Evolutionary conservation across 108 stramenopile species (phyloP).

Genomic region (Aurantiochytrium sp.): DNA sequence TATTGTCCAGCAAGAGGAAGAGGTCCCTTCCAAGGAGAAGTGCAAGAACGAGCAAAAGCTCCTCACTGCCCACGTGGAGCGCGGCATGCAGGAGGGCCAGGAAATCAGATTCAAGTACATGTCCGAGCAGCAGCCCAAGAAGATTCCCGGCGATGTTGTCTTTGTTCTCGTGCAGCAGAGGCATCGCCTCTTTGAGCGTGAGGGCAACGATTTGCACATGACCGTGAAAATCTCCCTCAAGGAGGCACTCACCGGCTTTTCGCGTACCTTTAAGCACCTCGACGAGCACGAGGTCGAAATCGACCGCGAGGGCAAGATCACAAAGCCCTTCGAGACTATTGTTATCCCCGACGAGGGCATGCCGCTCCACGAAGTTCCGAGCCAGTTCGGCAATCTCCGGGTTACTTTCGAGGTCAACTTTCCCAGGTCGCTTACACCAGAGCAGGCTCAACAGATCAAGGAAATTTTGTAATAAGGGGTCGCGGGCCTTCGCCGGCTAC

Average conservation of each 20-base stretch:
- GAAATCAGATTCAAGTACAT: constrained; percentile 31
- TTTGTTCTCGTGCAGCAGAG: constrained; percentile 46
- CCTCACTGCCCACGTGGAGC: constrained; percentile 37
- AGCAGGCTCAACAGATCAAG: not conserved
- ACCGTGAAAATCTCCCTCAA: constrained; percentile 52
- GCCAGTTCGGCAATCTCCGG: constrained; percentile 35
- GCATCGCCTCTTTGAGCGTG: constrained; percentile 47
- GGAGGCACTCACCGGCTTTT: constrained; percentile 61
- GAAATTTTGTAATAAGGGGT: not conserved
- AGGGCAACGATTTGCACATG: constrained; percentile 54
- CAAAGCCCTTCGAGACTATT: constrained; percentile 45
- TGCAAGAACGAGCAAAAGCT: constrained; percentile 36
- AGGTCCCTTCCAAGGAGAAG: constrained; percentile 39
- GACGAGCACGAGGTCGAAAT: constrained; percentile 54
- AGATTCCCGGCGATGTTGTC: constrained; percentile 54
- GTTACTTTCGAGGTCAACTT: constrained; percentile 42
- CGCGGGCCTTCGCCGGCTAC: no score
- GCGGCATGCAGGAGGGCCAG: constrained; percentile 32
- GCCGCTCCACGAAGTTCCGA: constrained; percentile 45
- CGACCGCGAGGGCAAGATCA: constrained; percentile 32
- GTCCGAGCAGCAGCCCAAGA: constrained; percentile 36
- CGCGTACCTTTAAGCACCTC: constrained; percentile 45
- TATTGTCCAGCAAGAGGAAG: constrained; percentile 41
- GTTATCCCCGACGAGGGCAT: constrained; percentile 54
- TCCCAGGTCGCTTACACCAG: constrained; percentile 27